Conservation (phyloP, 306 rosid species). For the Prunus mongolica region DNA sequence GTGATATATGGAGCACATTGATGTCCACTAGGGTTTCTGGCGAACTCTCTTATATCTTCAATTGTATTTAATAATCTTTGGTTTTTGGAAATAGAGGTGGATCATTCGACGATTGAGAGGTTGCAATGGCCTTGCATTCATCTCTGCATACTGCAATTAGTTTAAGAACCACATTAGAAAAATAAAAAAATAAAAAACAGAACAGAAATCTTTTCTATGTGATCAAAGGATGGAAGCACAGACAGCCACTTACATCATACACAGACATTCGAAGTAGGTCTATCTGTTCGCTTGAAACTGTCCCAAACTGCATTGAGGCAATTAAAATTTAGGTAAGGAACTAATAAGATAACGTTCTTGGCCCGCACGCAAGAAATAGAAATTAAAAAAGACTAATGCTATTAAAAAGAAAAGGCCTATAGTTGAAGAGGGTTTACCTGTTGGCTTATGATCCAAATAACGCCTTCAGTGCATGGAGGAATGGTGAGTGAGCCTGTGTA, state of each 20-base stretch:
- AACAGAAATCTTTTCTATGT: too few species aligned
- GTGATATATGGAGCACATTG: too few species aligned
- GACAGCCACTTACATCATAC: conserved; percentile 47
- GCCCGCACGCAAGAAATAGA: too few species aligned
- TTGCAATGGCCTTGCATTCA: conserved; percentile 32
- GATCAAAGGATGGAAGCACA: background rate
- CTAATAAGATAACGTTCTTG: too few species aligned
- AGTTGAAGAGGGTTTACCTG: conserved; percentile 30
- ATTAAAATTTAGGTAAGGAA: background rate
- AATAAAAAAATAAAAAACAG: background rate
- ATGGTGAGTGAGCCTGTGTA: conserved; percentile 70
- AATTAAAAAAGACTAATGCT: too few species aligned
- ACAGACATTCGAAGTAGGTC: conserved; percentile 45
- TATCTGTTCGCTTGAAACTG: conserved; percentile 39
- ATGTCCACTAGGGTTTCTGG: background rate
- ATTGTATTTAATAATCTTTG: too few species aligned
- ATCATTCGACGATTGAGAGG: conserved; percentile 13
- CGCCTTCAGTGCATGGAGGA: conserved; percentile 76
- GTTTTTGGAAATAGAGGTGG: too few species aligned
- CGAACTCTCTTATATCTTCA: background rate
- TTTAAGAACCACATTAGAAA: background rate
- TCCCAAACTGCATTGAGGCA: conserved; percentile 25
- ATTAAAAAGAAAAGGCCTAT: background rate
- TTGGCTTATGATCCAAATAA: conserved; percentile 57
- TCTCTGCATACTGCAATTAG: conserved; percentile 32